A percentile compares a stretch with the other conserved stretches of the same genome.
Evolutionary conservation across 2,329 filamentous ascomycete genomes (phyloP).

Genomic region (Cladosporium sp.): DNA sequence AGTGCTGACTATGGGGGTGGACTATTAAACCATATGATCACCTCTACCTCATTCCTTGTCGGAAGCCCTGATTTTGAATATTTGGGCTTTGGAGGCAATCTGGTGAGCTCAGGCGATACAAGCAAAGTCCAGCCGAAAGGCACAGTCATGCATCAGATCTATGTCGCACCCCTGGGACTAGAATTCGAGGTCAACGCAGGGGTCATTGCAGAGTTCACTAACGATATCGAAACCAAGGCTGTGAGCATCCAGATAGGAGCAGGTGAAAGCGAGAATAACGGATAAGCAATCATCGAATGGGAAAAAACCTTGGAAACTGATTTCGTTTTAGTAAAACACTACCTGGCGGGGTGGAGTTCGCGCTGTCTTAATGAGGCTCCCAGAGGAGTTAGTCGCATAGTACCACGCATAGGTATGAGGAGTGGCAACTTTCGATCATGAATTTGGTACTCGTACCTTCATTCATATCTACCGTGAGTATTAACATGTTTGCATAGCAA

Average conservation of each 20-base stretch:
- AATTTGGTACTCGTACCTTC: neutral
- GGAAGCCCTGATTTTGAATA: slow-evolving; percentile 43
- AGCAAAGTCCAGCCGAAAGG: slow-evolving; percentile 43
- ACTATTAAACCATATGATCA: slow-evolving; percentile 50
- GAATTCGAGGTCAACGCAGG: slow-evolving; percentile 43
- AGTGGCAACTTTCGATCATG: neutral
- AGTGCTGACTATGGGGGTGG: slow-evolving; percentile 56
- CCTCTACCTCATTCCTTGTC: slow-evolving; percentile 48
- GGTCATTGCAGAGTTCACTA: slow-evolving; percentile 38
- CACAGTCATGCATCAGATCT: slow-evolving; percentile 46
- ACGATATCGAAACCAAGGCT: slow-evolving; percentile 28
- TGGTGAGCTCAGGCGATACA: slow-evolving; percentile 23
- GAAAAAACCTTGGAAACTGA: neutral
- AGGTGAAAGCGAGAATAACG: neutral
- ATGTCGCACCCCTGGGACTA: slow-evolving; percentile 45
- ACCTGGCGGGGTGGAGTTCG: neutral
- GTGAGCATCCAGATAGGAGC: slow-evolving; percentile 13
- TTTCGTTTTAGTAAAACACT: neutral
- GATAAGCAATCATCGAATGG: neutral
- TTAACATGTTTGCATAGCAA: neutral
- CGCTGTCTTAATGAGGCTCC: neutral
- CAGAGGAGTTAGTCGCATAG: neutral
- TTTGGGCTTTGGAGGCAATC: slow-evolving; percentile 48
- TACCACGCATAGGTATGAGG: neutral
- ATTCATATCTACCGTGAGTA: neutral